Base-by-base conservation (phyloP, 2,329 filamentous ascomycete species). In the Zymoseptoria tritici region DNA sequence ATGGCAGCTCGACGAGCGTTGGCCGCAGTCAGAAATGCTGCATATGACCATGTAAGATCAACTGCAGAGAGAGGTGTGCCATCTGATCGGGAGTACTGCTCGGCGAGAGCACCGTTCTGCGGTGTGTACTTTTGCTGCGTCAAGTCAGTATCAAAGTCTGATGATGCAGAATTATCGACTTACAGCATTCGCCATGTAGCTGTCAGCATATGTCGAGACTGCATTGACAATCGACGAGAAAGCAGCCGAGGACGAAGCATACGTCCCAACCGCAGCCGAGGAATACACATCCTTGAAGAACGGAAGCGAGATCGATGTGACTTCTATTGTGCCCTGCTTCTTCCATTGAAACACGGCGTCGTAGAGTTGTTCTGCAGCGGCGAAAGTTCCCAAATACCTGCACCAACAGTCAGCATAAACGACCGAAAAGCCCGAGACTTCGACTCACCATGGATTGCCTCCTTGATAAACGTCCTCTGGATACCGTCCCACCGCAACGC, bases 351-450 rank as follows among this genome's bases (percentile, higher is more conserved):
- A 86, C 1, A 91, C 69, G 0, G 90, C 87, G 67, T 89, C 86
- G 71, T 91, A 93, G 2, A 95, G 81, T 70, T 89, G 86, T 74
- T 94, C 90, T 2, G 89, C 90, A 0, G 88, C 88, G 1, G 88
- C 89, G 29, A 91, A 79, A 0, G 88, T 93, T 67, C 82, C 82
- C 11, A 93, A 80, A 67, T 91, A 81, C 68, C 68, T 54, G 2
- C 42, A 46, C 36, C 1, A 3, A 16, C 5, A 29, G 36, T 42
- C 11, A 42, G 31, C 21, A 22, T 22, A 4, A 22, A 22, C 21
- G 21, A 4, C 21, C 21, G 21, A 22, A 22, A 22, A 22, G 21
- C 21, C 21, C 21, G 2, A 4, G 21, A 22, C 21, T 22, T 24
- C 22, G 4, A 42, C 36, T 42, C 36, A 42, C 68, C 68, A 57